These are phyloP conservation scores for Mediolabrus comicus DNA, from an alignment of 108 stramenopile genomes.

Conservation along the genomic window DNA sequence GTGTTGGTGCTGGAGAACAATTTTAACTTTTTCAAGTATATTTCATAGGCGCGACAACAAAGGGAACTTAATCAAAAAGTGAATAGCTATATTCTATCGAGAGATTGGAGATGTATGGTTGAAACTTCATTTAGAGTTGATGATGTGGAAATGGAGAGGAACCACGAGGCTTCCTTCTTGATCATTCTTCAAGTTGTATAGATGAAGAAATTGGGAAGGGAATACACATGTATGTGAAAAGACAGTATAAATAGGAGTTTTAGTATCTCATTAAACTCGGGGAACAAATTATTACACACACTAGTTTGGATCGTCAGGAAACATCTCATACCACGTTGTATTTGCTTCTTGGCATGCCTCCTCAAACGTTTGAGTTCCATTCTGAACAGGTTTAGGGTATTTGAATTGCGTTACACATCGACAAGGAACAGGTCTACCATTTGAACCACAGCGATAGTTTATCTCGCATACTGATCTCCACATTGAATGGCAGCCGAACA, in stretches of 20 bases:
- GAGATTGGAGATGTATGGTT: too few species aligned
- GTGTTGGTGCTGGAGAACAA: slow-evolving; percentile 46
- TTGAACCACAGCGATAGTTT: slow-evolving; percentile 38
- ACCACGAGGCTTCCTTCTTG: too few species aligned
- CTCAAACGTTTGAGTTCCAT: slow-evolving; percentile 31
- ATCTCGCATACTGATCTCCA: slow-evolving; percentile 52
- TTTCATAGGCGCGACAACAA: too few species aligned
- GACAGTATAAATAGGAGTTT: neutral
- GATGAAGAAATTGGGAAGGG: neutral
- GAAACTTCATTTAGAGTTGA: too few species aligned
- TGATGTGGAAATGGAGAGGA: too few species aligned
- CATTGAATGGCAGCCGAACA: slow-evolving; percentile 54
- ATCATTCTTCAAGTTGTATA: neutral
- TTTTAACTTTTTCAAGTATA: slow-evolving; percentile 15
- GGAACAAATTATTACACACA: neutral
- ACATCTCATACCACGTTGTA: slow-evolving; percentile 23
- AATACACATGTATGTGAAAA: neutral
- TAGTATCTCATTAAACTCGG: neutral
- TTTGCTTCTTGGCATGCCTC: slow-evolving; percentile 34
- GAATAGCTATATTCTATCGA: too few species aligned
- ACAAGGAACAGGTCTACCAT: slow-evolving; percentile 36
- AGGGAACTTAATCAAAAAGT: too few species aligned
- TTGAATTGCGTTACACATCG: slow-evolving; percentile 34
- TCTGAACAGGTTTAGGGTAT: slow-evolving; percentile 44
- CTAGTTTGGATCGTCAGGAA: slow-evolving; percentile 6